Evolutionary conservation across 2,329 filamentous ascomycete species (phyloP), one percentile per base, ranked within the genome.

Genomic region (Trichoderma lentiforme): DNA sequence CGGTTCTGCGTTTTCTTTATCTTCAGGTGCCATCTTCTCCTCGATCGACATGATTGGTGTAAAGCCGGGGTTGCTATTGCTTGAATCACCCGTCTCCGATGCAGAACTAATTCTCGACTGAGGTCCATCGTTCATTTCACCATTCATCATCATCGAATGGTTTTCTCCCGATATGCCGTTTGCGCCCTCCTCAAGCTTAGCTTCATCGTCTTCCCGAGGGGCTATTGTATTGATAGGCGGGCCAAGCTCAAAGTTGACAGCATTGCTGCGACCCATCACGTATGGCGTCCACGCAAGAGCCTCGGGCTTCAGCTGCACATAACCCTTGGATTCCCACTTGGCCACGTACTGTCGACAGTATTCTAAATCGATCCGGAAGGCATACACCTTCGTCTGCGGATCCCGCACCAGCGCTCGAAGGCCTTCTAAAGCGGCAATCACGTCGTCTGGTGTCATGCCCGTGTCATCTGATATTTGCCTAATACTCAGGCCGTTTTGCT

Each of bases 231-330:
- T 95, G 71, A 98, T 84, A 7, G 91, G 88, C 6, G 93, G 93
- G 6, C 91, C 93, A 64, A 94, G 88, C 78, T 97, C 94, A 76
- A 96, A 95, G 77, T 93, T 93, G 4, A 91, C 92, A 43, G 92
- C 89, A 75, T 92, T 95, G 80, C 89, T 92, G 74, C 94, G 90
- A 30, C 96, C 95, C 94, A 98, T 98, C 56, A 98, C 91, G 80
- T 97, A 99, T 0, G 96, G 96, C 15, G 95, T 98, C 96, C 96
- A 99, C 12, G 95, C 92, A 30, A 99, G 86, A 21, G 90, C 90
- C 58, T 92, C 90, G 0, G 92, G 89, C 75, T 96, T 92, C 43
- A 99, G 88, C 76, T 90, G 92, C 26, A 97, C 93, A 76, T 97
- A 97, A 11, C 92, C 91, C 79, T 98, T 98, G 63, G 88, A 87